A percentile compares a stretch with the other conserved stretches of the same genome.
These are phyloP conservation scores for Amanita exitialis DNA, from an alignment of 768 basidiomycete species.

Conservation along the genomic window DNA sequence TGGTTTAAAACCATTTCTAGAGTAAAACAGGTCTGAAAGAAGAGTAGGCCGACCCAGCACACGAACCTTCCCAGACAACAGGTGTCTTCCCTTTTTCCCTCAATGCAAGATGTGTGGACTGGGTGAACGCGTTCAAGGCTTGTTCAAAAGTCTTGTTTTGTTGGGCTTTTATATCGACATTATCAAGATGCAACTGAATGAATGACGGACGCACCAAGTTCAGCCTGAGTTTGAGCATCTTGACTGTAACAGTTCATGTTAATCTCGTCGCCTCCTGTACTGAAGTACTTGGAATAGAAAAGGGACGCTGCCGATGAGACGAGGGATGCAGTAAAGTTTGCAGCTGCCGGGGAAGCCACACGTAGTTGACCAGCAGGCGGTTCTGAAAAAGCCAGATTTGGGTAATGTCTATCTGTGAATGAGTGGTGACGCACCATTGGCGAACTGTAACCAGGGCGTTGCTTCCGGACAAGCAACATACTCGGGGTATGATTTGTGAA, in stretches of 20 bases:
- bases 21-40: constrained; percentile 20
- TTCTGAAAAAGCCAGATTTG: constrained; percentile 24
- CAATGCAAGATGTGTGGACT: constrained; percentile 46
- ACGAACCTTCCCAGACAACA: constrained; percentile 69
- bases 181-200: neutral
- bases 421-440: constrained; percentile 26
- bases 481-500: constrained; percentile 61
- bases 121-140: constrained; percentile 53
- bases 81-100: constrained; percentile 52
- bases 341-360: constrained; percentile 47
- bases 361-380: constrained; percentile 83
- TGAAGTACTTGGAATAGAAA: constrained; percentile 51
- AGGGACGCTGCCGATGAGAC: constrained; percentile 40
- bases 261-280: constrained; percentile 79
- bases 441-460: constrained; percentile 52
- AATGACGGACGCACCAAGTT: constrained; percentile 26
- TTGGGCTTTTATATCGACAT: constrained; percentile 11
- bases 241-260: constrained; percentile 55
- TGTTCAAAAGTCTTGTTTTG: constrained; percentile 46
- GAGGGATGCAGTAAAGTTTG: constrained; percentile 49
- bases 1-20: constrained; percentile 58
- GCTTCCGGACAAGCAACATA: constrained; percentile 60
- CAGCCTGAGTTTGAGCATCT: constrained; percentile 47
- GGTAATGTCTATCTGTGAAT: neutral
- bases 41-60: neutral